Evolutionary conservation across 495 filamentous ascomycete species (phyloP).

Genomic region (Aspergillus avenaceus): DNA sequence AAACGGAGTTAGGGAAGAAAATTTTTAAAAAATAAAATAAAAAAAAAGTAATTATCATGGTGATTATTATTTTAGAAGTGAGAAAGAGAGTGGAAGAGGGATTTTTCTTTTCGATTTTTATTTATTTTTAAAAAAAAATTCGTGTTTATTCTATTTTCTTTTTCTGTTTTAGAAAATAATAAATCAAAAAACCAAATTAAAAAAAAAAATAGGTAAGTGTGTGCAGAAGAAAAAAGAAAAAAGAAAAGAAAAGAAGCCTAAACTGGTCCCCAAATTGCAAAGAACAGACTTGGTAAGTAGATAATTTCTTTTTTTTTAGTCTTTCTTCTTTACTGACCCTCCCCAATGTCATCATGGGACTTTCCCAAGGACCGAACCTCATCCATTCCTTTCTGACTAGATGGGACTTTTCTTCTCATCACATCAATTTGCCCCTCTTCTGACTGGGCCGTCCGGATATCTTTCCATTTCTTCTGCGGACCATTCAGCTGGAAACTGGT

Average conservation of each 20-base stretch:
- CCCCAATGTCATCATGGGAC: neutral
- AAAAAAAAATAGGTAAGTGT: neutral
- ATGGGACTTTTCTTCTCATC: neutral
- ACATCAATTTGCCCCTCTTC: neutral
- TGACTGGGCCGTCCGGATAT: neutral
- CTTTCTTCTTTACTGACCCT: too few species aligned
- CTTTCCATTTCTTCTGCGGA: neutral
- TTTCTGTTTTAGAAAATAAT: neutral
- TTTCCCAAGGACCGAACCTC: neutral
- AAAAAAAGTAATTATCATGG: neutral
- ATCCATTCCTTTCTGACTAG: neutral
- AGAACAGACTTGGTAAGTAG: neutral
- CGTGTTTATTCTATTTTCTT: too few species aligned
- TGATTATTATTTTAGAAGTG: neutral
- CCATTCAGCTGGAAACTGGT: neutral
- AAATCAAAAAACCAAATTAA: neutral
- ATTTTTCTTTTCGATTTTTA: too few species aligned
- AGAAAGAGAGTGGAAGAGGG: neutral
- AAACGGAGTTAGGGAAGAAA: neutral
- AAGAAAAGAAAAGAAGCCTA: neutral
- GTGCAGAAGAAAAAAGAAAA: neutral
- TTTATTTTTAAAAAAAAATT: too few species aligned
- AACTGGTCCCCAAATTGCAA: neutral
- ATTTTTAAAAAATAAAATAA: constrained; percentile 1
- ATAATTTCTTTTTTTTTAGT: neutral